Percentiles rank a stretch among this genome's conserved stretches.
These are phyloP conservation scores for Penicillium longicatenatum DNA, from an alignment of 495 filamentous ascomycete species.

Conservation along the genomic window DNA sequence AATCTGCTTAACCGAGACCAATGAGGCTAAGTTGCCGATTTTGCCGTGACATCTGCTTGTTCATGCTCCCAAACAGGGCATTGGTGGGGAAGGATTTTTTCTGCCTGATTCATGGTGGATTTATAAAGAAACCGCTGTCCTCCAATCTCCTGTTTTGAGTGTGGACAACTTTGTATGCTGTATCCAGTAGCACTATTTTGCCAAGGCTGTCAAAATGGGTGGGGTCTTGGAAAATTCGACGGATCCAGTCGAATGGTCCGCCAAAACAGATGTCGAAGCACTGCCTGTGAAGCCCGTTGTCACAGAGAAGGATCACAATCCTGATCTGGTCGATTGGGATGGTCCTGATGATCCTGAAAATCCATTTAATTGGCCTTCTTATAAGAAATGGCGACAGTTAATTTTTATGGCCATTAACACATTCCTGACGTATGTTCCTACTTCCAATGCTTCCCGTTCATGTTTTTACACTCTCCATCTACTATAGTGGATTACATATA, in stretches of 20 bases:
- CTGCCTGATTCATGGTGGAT: neutral
- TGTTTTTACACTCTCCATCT: too few relatives aligned
- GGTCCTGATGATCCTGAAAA: slow-evolving; percentile 59
- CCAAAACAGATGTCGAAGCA: slow-evolving; percentile 12
- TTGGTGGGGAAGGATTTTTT: neutral
- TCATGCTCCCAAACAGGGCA: neutral
- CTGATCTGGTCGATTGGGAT: slow-evolving; percentile 49
- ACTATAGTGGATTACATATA: too few relatives aligned
- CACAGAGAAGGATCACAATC: slow-evolving; percentile 1
- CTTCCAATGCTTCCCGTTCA: neutral
- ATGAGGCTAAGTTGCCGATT: slow-evolving; percentile 8
- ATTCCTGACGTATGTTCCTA: slow-evolving; percentile 52
- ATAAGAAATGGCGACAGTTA: slow-evolving; percentile 49
- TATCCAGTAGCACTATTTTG: neutral
- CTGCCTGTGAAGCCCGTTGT: neutral
- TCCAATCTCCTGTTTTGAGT: neutral
- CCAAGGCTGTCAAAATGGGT: neutral
- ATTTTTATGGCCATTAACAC: slow-evolving; percentile 52
- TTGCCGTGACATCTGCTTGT: slow-evolving; percentile 1
- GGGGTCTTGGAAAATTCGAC: neutral
- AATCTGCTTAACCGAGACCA: neutral
- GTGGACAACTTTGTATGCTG: too few relatives aligned
- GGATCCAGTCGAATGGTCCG: neutral
- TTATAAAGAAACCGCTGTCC: neutral
- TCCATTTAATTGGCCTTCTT: slow-evolving; percentile 60